These are phyloP conservation scores for Annona squamosa DNA, from an alignment of 164 flowering plant genomes.

Conservation along the genomic window DNA sequence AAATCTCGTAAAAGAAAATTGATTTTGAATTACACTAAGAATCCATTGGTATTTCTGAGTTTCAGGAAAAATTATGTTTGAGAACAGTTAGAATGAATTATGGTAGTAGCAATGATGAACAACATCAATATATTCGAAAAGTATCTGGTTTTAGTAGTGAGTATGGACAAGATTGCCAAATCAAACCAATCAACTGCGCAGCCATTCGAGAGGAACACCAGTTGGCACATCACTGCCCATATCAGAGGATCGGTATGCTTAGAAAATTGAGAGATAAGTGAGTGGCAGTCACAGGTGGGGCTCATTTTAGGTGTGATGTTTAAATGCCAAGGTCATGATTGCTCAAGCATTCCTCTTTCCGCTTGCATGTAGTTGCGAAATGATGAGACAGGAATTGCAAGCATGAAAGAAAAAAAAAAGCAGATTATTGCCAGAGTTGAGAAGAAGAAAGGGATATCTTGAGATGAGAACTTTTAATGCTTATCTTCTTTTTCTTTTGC, in stretches of 20 bases:
- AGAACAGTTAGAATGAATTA: background rate
- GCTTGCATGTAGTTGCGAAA: background rate
- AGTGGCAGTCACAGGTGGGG: background rate
- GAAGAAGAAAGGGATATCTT: background rate
- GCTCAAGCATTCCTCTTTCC: background rate
- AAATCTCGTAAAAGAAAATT: background rate
- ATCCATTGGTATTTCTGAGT: background rate
- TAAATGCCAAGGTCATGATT: background rate
- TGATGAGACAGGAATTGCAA: background rate
- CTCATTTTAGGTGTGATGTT: background rate
- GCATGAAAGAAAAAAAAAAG: background rate
- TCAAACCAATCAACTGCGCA: background rate
- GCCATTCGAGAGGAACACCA: background rate
- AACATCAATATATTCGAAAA: background rate
- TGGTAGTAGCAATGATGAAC: background rate
- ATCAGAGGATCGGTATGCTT: background rate
- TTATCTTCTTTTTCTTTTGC: slow-evolving; percentile 16
- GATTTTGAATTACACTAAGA: background rate
- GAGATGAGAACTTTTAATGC: background rate
- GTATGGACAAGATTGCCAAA: background rate
- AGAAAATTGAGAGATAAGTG: background rate
- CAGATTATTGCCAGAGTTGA: background rate
- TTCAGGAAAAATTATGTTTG: background rate
- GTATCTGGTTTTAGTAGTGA: background rate
- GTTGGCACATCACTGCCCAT: background rate